A percentile compares a stretch with the other conserved stretches of the same genome.
Conservation (phyloP, 31 red algal genomes). For the Odonthalia washingtoniensis region DNA sequence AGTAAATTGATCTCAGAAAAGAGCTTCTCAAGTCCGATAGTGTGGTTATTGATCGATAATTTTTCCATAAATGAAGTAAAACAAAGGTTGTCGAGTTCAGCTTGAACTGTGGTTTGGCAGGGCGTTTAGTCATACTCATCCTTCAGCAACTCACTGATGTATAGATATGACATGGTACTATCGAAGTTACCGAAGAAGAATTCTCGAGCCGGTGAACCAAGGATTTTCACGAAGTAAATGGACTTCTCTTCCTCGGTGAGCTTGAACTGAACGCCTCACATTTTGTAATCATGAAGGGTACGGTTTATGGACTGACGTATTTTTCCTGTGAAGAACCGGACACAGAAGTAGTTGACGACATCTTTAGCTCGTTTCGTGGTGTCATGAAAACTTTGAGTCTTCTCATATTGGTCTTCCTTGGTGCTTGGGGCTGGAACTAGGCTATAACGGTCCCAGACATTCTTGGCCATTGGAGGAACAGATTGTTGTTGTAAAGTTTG, state of each 20-base stretch:
- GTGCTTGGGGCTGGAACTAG: not conserved
- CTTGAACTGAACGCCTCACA: not conserved
- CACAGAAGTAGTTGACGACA: not conserved
- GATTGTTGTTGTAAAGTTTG: not conserved
- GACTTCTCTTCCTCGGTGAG: not conserved
- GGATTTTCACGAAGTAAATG: not conserved
- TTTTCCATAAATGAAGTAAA: slow-evolving; percentile 31
- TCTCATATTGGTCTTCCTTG: not conserved
- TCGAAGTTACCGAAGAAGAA: not conserved
- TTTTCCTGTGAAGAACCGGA: not conserved
- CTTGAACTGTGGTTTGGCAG: too few species aligned
- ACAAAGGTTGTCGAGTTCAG: slow-evolving; percentile 13
- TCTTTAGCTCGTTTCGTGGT: too few species aligned
- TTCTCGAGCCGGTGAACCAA: not conserved
- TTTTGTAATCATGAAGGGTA: not conserved
- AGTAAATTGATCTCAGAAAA: too few species aligned
- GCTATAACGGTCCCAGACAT: not conserved
- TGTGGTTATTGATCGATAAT: not conserved
- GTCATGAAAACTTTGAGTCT: too few species aligned
- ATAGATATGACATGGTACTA: not conserved
- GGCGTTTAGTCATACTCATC: not conserved
- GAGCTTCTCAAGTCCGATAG: too few species aligned
- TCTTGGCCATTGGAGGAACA: not conserved
- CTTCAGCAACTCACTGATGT: not conserved
- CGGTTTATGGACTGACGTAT: not conserved